Base-by-base conservation (phyloP, 1,139 yeast genomes). In the Hansenula lynferdii region DNA sequence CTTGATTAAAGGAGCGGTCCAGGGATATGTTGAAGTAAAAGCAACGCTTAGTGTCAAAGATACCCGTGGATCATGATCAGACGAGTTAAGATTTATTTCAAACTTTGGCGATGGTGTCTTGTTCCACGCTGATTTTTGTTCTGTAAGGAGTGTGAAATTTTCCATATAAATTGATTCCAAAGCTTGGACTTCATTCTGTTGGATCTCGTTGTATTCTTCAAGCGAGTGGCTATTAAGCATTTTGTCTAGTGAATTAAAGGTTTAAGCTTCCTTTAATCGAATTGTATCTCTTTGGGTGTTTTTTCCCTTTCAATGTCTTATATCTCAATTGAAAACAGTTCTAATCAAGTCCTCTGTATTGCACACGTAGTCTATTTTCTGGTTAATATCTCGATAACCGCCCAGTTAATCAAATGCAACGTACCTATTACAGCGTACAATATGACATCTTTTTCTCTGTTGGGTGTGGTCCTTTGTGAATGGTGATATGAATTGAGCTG, bases 11-110 rank as follows among this genome's bases (percentile, higher is more conserved):
- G 98, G 97, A 0, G 80, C 69, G 1, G 95, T 74, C 35, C 72
- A 65, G 0, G 99, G 98, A 54, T 92, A 92, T 1, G 96, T 87
- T 1, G 89, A 75, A 0, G 97, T 85, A 66, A 92, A 75, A 43
- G 80, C 82, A 19, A 90, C 75, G 43, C 77, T 78, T 18, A 90
- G 52, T 0, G 71, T 68, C 23, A 86, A 47, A 2, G 85, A 71
- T 1, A 82, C 65, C 5, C 64, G 61, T 2, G 78, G 74, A 42
- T 56, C 72, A 47, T 52, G 77, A 57, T 56, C 77, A 31, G 58
- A 71, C 24, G 79, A 78, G 53, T 66, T 65, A n/a, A 90, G 64
- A 9, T 62, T 62, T 21, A 90, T 70, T 41, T 75, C 81, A 61
- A 90, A 89, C 51, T 80, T 82, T 1, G 95, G 95, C 33, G 80